phyloP scores from a whole-genome alignment of 345 rosid genomes.

The Clausena lansium region DNA sequence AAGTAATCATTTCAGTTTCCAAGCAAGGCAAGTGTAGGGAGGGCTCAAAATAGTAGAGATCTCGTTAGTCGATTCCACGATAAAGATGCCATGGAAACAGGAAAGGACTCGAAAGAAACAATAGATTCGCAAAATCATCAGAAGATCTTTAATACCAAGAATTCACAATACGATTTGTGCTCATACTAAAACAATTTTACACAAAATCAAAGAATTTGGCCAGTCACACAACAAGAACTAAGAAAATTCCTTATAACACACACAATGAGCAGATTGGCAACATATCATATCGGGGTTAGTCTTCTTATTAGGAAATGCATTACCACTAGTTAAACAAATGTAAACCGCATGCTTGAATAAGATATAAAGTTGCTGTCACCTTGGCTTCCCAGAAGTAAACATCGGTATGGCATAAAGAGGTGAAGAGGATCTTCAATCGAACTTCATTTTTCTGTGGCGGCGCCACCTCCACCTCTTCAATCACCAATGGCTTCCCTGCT shows the following conservation, averaged over 20 bases:
- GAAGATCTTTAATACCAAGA: not conserved
- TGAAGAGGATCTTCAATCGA: slow-evolving; percentile 73
- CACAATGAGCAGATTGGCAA: not conserved
- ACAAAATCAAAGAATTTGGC: not conserved
- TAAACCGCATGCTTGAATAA: not conserved
- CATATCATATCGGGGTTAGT: not conserved
- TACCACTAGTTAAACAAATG: not conserved
- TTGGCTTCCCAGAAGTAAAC: slow-evolving; percentile 97
- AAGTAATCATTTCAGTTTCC: not conserved
- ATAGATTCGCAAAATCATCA: not conserved
- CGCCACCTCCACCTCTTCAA: slow-evolving; percentile 86
- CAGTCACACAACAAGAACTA: not conserved
- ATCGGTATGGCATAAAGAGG: slow-evolving; percentile 86
- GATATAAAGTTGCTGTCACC: slow-evolving; percentile 31
- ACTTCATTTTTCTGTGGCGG: slow-evolving; percentile 86
- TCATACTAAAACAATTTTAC: not conserved
- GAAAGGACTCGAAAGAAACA: not conserved
- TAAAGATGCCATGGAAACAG: not conserved
- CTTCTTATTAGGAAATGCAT: not conserved
- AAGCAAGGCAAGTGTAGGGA: not conserved
- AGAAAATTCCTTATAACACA: not conserved
- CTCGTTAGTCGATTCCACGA: too few relatives aligned
- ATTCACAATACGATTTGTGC: not conserved
- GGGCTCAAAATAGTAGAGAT: too few relatives aligned
- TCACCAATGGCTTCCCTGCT: slow-evolving; percentile 80